Evolutionary conservation across 2,329 filamentous ascomycete genomes (phyloP).

Genomic region (Arthrinium puccinioides): DNA sequence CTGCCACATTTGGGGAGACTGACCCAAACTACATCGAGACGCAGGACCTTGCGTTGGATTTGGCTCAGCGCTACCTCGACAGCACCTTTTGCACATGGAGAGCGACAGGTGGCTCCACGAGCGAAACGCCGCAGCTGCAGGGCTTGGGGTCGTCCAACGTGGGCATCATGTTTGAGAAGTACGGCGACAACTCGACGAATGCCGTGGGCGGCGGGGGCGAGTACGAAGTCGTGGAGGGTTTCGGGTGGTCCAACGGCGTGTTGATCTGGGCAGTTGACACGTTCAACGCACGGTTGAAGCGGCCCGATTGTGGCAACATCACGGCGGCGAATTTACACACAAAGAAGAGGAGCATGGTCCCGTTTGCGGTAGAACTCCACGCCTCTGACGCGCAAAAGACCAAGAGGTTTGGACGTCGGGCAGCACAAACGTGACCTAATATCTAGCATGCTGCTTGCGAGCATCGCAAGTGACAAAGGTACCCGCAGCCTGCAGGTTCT

Average conservation of each 20-base stretch:
- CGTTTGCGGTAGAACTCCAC: constrained; percentile 5
- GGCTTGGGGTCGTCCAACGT: constrained; percentile 33
- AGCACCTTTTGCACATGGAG: constrained; percentile 65
- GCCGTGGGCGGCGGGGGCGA: constrained; percentile 58
- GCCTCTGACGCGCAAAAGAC: constrained; percentile 4
- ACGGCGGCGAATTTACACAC: constrained; percentile 20
- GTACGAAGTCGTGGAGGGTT: constrained; percentile 63
- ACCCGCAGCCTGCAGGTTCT: too few relatives aligned
- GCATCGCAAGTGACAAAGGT: too few relatives aligned
- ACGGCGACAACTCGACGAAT: constrained; percentile 52
- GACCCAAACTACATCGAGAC: constrained; percentile 47
- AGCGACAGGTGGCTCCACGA: constrained; percentile 56
- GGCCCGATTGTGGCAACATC: constrained; percentile 49
- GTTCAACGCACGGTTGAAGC: constrained; percentile 47
- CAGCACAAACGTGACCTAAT: neutral
- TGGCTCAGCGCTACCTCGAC: constrained; percentile 61
- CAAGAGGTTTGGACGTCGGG: constrained; percentile 3
- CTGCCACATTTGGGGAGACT: constrained; percentile 43
- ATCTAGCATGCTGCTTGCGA: too few relatives aligned
- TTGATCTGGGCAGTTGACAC: constrained; percentile 58
- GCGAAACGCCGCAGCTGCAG: constrained; percentile 39
- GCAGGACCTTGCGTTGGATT: constrained; percentile 46
- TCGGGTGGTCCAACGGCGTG: constrained; percentile 65
- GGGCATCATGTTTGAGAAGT: constrained; percentile 67
- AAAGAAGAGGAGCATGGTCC: neutral